phyloP scores from a whole-genome alignment of 2,329 filamentous ascomycete genomes.

The Xylaria sp. region DNA sequence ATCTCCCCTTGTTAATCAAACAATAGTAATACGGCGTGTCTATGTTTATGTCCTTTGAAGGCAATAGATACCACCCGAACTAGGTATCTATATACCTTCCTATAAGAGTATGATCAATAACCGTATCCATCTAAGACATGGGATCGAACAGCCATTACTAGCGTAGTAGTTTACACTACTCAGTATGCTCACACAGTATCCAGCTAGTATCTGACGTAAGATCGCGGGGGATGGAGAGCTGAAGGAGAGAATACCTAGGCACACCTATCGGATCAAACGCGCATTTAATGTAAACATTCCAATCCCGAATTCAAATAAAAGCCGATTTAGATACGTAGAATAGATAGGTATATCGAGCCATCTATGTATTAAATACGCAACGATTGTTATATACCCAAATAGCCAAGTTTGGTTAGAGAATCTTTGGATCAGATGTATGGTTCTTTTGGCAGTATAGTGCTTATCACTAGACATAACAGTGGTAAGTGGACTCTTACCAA shows the following conservation, averaged over 20 bases:
- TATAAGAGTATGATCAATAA: constrained; percentile 10
- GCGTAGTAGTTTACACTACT: neutral
- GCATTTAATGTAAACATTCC: neutral
- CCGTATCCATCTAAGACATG: neutral
- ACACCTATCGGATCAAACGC: neutral
- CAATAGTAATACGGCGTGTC: neutral
- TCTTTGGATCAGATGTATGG: neutral
- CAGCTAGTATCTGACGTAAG: constrained; percentile 11
- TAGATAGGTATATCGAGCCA: neutral
- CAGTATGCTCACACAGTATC: constrained; percentile 1
- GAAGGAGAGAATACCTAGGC: neutral
- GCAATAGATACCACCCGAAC: constrained; percentile 8
- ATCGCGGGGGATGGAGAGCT: neutral
- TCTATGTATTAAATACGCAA: neutral
- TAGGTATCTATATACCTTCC: constrained; percentile 9
- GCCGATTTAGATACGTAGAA: neutral
- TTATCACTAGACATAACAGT: neutral
- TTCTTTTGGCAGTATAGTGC: neutral
- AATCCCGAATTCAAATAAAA: neutral
- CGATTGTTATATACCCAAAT: neutral
- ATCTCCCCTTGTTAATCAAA: neutral
- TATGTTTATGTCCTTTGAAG: constrained; percentile 6
- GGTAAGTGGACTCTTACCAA: neutral
- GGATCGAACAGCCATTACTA: neutral
- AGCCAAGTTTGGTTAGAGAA: neutral